Percentiles rank a stretch among this genome's conserved stretches.
phyloP scores from a whole-genome alignment of 345 rosid genomes.

The Zanthoxylum bungeanum region DNA sequence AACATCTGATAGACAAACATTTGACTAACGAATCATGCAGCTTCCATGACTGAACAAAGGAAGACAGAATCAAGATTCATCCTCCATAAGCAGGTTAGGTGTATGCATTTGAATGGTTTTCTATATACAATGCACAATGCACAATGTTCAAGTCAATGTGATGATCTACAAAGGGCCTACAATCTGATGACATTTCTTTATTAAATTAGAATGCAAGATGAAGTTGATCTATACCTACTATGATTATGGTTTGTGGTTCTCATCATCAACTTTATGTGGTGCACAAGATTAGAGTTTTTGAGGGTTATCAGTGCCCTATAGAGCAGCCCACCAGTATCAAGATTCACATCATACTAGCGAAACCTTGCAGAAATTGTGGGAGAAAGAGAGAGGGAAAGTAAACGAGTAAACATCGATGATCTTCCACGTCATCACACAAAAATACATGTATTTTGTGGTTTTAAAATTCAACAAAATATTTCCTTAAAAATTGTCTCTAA shows the following conservation, averaged over 20 bases:
- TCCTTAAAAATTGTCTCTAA: not conserved
- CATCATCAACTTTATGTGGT: not conserved
- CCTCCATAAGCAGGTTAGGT: not conserved
- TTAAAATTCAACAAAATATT: not conserved
- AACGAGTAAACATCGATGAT: not conserved
- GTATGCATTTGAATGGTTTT: not conserved
- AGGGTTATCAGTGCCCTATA: not conserved
- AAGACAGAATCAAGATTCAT: conserved; percentile 6
- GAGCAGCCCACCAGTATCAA: not conserved
- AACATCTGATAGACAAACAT: not conserved
- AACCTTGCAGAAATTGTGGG: not conserved
- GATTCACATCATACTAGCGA: not conserved
- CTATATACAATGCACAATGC: not conserved
- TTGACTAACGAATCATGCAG: not conserved
- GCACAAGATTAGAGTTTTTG: not conserved
- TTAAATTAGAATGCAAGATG: not conserved
- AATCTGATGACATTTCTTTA: not conserved
- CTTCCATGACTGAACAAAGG: not conserved
- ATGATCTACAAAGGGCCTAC: not conserved
- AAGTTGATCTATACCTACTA: not conserved
- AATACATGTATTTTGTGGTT: not conserved
- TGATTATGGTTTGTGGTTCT: not conserved
- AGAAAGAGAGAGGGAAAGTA: not conserved
- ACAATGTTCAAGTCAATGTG: not conserved
- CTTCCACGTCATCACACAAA: not conserved